Evolutionary conservation across 1,284 basidiomycete species (phyloP).

Genomic region (Malassezia restricta): DNA sequence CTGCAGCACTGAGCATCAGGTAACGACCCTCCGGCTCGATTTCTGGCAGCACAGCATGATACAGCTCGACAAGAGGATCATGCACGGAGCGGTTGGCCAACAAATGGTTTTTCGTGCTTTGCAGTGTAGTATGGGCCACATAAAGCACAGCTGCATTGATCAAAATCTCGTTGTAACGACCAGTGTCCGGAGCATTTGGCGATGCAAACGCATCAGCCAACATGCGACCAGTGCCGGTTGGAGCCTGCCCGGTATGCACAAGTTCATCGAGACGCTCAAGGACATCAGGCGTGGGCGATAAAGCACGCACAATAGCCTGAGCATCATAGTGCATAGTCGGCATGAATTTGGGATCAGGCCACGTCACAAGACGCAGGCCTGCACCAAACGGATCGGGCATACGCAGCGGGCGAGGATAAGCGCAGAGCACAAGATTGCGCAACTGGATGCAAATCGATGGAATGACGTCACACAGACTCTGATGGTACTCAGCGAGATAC

Average conservation of each 20-base stretch:
- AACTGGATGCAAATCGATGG: constrained; percentile 88
- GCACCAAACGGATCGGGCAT: constrained; percentile 68
- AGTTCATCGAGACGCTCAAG: constrained; percentile 18
- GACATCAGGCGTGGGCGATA: constrained; percentile 48
- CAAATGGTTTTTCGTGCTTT: constrained; percentile 51
- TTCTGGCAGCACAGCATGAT: constrained; percentile 61
- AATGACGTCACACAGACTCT: constrained; percentile 82
- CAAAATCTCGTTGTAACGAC: constrained; percentile 66
- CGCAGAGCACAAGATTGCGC: constrained; percentile 88
- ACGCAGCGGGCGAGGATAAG: constrained; percentile 69
- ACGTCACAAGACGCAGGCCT: constrained; percentile 51
- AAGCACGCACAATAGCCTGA: constrained; percentile 58
- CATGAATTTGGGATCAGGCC: constrained; percentile 77
- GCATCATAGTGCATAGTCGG: constrained; percentile 86
- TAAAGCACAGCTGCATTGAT: constrained; percentile 91
- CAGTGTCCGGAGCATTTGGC: constrained; percentile 49
- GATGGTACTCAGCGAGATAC: constrained; percentile 92
- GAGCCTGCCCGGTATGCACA: constrained; percentile 14
- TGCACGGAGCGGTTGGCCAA: constrained; percentile 61
- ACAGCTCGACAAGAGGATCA: constrained; percentile 67
- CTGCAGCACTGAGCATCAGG: constrained; percentile 75
- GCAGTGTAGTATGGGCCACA: constrained; percentile 72
- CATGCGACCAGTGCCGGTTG: neutral
- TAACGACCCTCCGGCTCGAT: constrained; percentile 93
- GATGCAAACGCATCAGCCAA: neutral